Conservation (phyloP, 257 asterid species). For the Avicennia marina region DNA sequence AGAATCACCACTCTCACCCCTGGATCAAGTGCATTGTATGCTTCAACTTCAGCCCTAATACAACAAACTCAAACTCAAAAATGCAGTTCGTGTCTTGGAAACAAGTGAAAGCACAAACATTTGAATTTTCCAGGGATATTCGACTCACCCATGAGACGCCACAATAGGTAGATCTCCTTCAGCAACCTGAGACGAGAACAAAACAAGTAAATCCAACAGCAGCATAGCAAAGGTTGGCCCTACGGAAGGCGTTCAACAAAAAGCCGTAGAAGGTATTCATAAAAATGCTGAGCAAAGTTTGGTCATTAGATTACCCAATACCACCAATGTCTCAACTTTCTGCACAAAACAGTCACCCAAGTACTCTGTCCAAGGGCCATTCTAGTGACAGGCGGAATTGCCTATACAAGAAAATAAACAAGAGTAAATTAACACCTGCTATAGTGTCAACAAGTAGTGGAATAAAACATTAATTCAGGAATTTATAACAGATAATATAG, state of each 20-base stretch:
- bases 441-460: no score
- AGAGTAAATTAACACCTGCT: no score
- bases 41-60: slow-evolving; percentile 90
- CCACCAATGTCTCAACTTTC: slow-evolving; percentile 97
- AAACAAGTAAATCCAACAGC: slow-evolving; percentile 20
- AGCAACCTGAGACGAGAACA: slow-evolving; percentile 69
- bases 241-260: no score
- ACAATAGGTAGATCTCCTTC: slow-evolving; percentile 97
- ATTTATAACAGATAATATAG: no score
- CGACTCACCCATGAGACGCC: slow-evolving; percentile 90
- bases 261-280: no score
- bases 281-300: neutral
- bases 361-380: slow-evolving; percentile 87
- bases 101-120: no score
- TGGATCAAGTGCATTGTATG: slow-evolving; percentile 74
- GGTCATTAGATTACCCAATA: slow-evolving; percentile 69
- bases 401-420: slow-evolving; percentile 35
- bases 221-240: no score
- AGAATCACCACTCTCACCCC: slow-evolving; percentile 85
- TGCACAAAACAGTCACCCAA: slow-evolving; percentile 90
- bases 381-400: slow-evolving; percentile 94
- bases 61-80: neutral
- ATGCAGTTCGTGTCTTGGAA: no score
- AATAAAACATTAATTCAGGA: no score
- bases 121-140: neutral